Percentiles rank a stretch among this genome's conserved stretches.
phyloP scores from a whole-genome alignment of 208 protist genomes.

The Trypanosoma vivax region DNA sequence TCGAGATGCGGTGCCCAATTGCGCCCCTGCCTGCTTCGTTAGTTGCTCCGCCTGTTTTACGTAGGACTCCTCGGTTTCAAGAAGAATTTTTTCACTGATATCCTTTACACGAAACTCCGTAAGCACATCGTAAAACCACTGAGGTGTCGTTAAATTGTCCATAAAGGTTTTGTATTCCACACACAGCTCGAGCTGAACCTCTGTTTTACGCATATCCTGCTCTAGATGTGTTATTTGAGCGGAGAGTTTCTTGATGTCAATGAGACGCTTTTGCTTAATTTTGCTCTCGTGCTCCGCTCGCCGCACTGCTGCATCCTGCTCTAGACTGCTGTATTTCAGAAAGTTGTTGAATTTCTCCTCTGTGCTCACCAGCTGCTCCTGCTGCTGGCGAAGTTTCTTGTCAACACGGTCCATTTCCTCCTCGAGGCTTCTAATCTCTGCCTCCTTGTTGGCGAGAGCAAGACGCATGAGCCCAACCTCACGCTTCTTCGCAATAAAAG shows the following conservation, averaged over 20 bases:
- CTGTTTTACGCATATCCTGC: slow-evolving; percentile 86
- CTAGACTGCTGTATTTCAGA: slow-evolving; percentile 92
- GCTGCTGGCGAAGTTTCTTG: slow-evolving; percentile 85
- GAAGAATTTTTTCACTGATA: slow-evolving; percentile 44
- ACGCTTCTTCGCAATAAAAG: slow-evolving; percentile 92
- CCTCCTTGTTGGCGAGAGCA: slow-evolving; percentile 89
- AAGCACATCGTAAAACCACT: slow-evolving; percentile 81
- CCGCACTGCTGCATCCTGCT: slow-evolving; percentile 93
- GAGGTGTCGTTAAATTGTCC: slow-evolving; percentile 79
- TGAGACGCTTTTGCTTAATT: slow-evolving; percentile 87
- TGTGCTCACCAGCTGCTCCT: slow-evolving; percentile 91
- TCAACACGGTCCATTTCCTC: slow-evolving; percentile 88
- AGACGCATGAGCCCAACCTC: slow-evolving; percentile 95
- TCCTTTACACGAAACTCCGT: slow-evolving; percentile 60
- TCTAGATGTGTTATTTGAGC: slow-evolving; percentile 83
- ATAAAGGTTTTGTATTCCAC: slow-evolving; percentile 90
- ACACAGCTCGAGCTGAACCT: slow-evolving; percentile 90
- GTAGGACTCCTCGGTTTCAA: slow-evolving; percentile 44
- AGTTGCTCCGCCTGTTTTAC: slow-evolving; percentile 24
- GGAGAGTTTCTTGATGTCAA: slow-evolving; percentile 94
- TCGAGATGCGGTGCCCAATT: too few relatives aligned
- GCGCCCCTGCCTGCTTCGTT: slow-evolving; percentile 8
- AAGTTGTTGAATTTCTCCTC: slow-evolving; percentile 92
- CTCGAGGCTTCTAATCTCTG: slow-evolving; percentile 92
- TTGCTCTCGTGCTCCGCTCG: slow-evolving; percentile 89